Evolutionary conservation across 2,329 filamentous ascomycete species (phyloP), one percentile per base, ranked within the genome.

Genomic region (Parasarocladium wereldwijsianum): DNA sequence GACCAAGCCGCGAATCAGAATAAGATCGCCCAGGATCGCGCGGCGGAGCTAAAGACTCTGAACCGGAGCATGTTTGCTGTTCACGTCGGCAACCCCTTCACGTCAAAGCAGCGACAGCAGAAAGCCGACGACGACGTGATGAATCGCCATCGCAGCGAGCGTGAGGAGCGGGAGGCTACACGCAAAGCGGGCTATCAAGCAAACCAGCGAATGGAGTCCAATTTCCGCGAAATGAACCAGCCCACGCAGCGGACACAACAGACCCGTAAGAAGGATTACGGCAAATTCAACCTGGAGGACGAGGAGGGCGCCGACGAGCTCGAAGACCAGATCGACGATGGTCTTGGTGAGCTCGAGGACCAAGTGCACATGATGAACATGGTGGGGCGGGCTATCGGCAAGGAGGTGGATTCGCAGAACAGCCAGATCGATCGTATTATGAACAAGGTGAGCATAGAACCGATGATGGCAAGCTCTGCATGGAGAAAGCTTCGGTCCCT

Each of bases 31-130:
- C 76, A 85, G 41, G 82, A 86, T 40, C 80, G 82, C 42, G 78
- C 84, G 1, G 70, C 74, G 27, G 84, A 93, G 47, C 60, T 94
- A 21, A 87, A 87, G 58, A 82, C 71, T 1, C 62, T 92, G 29
- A 93, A 94, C 54, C 66, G 78, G 38, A 85, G 77, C 58, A 93
- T 94, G 84, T 93, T 93, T 46, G 80, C 82, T 5, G 70, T 86
- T 14, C 78, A 85, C 44, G 76, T 86, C 16, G 62, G 64, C 31
- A 84, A 84, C 43, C 78, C 78, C 0, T 83, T 93, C 49, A 90
- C 81, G 0, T 72, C 71, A 10, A 72, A 69, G 37, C 68, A 66
- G 40, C 68, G 76, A 25, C 67, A 66, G 17, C 62, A 64, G 32
- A 71, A 70, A 34, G 66, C 71, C 23, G 81, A 90, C 39, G 62